Conservation (phyloP, 306 rosid genomes). For the Dicorynia guianensis region DNA sequence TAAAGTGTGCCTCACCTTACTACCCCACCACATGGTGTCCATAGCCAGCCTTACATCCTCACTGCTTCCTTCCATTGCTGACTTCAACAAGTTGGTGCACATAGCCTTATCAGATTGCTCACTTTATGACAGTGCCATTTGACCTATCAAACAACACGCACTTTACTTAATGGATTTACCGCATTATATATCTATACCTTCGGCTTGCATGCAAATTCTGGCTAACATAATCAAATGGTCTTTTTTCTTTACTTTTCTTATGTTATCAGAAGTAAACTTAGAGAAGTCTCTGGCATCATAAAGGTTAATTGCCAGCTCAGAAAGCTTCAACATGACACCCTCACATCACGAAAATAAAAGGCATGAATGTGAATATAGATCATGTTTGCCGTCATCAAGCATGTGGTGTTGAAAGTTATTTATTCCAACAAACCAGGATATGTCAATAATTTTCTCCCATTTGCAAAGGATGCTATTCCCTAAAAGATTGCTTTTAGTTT, state of each 20-base stretch:
- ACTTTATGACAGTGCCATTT: not conserved
- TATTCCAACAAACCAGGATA: not conserved
- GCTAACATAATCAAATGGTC: not conserved
- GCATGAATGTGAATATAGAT: slow-evolving; percentile 2
- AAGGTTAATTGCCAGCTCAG: slow-evolving; percentile 28
- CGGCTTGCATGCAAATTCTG: not conserved
- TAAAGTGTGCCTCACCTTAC: not conserved
- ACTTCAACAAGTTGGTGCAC: too few relatives aligned
- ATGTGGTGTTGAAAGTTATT: not conserved
- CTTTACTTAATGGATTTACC: not conserved
- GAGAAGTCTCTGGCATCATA: slow-evolving; percentile 2
- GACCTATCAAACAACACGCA: not conserved
- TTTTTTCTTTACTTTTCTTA: not conserved
- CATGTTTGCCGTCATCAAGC: not conserved
- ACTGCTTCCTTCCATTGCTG: not conserved
- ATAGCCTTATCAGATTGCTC: not conserved
- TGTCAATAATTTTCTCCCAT: not conserved
- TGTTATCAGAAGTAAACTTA: not conserved
- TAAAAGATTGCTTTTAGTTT: not conserved
- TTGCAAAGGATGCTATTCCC: not conserved
- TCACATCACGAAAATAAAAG: not conserved
- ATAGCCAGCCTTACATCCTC: not conserved
- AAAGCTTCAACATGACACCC: slow-evolving; percentile 3
- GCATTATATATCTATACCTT: too few relatives aligned
- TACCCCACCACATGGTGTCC: not conserved